Base-by-base conservation (phyloP, 169 alveolate species). In the Cryptosporidium sp. region DNA sequence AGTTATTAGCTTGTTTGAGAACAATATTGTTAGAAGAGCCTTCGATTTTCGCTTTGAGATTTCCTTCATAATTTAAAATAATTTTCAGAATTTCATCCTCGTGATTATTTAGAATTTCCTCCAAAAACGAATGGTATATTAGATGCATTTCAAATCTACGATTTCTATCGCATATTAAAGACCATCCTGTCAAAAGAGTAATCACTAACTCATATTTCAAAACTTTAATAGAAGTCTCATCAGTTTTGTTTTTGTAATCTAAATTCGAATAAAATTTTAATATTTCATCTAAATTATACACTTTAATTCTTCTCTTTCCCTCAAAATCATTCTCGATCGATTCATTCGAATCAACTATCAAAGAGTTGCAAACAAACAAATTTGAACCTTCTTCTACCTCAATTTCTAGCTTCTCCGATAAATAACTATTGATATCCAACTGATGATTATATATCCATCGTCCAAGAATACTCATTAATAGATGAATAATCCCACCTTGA, bases 401-500 rank as follows among this genome's bases (percentile, higher is more conserved):
- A 62, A 62, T 3, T 26, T 18, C 51, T 29, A 80, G 45, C 4
- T 44, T 61, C 12, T 80, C 80, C 7, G 33, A 60, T 45, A 80
- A 45, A 62, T 80, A 80, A 5, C 21, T 39, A 23, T n/a, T 18
- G 5, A 80, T 12, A 45, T 44, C 0, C 14, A 80, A 42, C 1
- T 60, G 80, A 12, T 8, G n/a, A 18, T 53, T 67, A n/a, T 44
- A 80, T 42, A 80, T 39, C 89, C 89, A 80, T 10, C 89, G 62
- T 23, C 89, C 89, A 62, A 80, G 52, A 42, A 65, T 80, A 80
- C 33, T 62, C 10, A 80, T 62, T 12, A 80, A 18, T 21, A 61
- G 21, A 42, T 80, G 89, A 60, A 80, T 39, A 62, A 80, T 23
- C 10, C 89, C 89, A 3, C 89, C 89, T 18, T 80, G 75, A 39